Evolutionary conservation across 169 alveolate species (phyloP), one percentile per base, ranked within the genome.

Genomic region (Hammondia hammondi): DNA sequence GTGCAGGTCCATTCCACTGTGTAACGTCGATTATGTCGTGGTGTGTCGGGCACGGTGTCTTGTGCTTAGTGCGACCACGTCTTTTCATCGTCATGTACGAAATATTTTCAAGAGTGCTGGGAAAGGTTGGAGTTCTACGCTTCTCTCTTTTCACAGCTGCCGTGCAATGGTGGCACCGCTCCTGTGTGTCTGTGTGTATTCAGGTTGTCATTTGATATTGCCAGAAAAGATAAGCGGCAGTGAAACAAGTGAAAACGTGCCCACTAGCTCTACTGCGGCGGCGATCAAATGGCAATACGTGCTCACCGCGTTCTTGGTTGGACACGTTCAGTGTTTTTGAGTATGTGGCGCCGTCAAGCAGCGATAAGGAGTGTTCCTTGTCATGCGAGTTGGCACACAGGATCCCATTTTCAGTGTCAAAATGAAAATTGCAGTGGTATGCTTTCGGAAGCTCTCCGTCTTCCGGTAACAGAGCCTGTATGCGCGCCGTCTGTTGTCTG

Each of bases 131-230:
- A 39, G 0, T 39, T 39, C 2, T 39, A 39, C 43, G 35, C 43
- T 32, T 73, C 32, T 24, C 3, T 73, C 85, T 24, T 12, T 19
- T 73, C 85, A 35, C 39, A 19, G 32, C 85, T 29, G 85, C 10
- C 17, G 19, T 35, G 19, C 85, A 12, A n/a, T n/a, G 10, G 2
- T 73, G 35, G 21, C 46, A 7, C 17, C 32, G 32, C 43, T 73
- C 85, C 29, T 29, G 85, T 32, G 46, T 3, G 85, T 73, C 19
- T 73, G 85, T 73, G 43, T 73, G 67, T 10, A 81, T 43, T 32
- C 88, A 81, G 88, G 88, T 56, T 81, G 48, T 81, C 88, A 17
- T 19, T 81, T 32, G 88, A 81, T 81, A 81, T 81, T 81, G 88
- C 88, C 88, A 81, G 37, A 29, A 81, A 81, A 81, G 88, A 81